These are phyloP conservation scores for Apiospora koreana DNA, from an alignment of 2,329 filamentous ascomycete genomes.

Conservation along the genomic window DNA sequence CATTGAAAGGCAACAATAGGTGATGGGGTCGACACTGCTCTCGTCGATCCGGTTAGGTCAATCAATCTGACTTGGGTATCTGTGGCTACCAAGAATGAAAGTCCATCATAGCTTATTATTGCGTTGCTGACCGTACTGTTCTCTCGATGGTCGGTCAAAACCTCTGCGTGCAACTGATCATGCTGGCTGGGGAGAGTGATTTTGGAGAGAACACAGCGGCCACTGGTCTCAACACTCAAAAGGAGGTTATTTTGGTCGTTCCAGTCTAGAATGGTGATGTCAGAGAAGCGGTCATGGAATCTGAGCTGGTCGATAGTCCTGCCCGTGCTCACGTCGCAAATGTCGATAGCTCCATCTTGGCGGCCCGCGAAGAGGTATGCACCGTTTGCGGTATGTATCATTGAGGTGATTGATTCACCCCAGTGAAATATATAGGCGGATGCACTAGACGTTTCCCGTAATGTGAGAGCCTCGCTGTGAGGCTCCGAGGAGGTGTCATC, in stretches of 20 bases:
- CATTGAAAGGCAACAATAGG: background rate
- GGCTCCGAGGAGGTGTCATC: conserved; percentile 1
- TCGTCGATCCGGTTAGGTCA: background rate
- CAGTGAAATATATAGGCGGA: background rate
- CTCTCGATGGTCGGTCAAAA: background rate
- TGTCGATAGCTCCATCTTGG: background rate
- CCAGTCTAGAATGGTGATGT: background rate
- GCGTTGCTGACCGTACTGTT: background rate
- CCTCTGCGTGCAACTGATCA: background rate
- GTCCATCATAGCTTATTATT: background rate
- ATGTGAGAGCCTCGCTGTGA: conserved; percentile 19
- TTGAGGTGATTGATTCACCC: background rate
- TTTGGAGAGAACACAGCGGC: background rate
- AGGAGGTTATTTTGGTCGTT: background rate
- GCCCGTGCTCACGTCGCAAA: background rate
- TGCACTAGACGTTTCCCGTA: background rate
- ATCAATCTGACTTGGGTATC: background rate
- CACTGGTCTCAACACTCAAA: background rate
- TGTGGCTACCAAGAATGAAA: background rate
- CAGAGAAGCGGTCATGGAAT: background rate
- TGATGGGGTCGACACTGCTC: background rate
- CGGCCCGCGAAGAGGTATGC: background rate
- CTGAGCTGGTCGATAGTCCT: background rate
- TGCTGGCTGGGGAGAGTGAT: background rate
- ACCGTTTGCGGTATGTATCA: background rate